Percentiles rank a stretch among this genome's conserved stretches.
Conservation (phyloP, 345 rosid species). For the Pugionium dolabratum region DNA sequence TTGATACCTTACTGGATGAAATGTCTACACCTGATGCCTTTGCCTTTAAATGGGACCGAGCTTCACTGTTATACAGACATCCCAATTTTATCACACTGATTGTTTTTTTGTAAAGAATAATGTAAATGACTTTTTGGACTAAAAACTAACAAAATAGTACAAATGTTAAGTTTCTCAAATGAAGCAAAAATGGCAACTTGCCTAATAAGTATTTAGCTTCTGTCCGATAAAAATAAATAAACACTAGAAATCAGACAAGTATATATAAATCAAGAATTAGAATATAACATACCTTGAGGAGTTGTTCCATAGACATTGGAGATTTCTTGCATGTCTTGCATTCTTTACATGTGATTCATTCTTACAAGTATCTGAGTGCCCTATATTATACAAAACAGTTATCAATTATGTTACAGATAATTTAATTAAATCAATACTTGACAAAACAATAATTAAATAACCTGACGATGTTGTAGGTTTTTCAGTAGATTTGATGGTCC, state of each 20-base stretch:
- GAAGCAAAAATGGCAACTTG: constrained; percentile 21
- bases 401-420: neutral
- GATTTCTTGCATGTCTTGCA: constrained; percentile 23
- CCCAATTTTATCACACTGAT: neutral
- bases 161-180: constrained; percentile 15
- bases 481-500: constrained; percentile 43
- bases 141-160: neutral
- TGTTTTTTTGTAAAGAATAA: neutral
- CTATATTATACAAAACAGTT: constrained; percentile 34
- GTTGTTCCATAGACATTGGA: constrained; percentile 38
- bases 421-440: neutral
- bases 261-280: constrained; percentile 18
- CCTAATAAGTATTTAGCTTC: constrained; percentile 16
- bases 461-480: constrained; percentile 43
- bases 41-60: constrained; percentile 32
- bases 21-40: constrained; percentile 38
- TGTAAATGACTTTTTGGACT: constrained; percentile 3
- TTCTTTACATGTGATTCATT: constrained; percentile 70
- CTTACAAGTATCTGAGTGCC: constrained; percentile 70
- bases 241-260: neutral
- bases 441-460: constrained; percentile 16
- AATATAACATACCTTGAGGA: constrained; percentile 41
- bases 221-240: constrained; percentile 12
- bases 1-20: constrained; percentile 39
- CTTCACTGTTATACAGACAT: constrained; percentile 37